Conservation (phyloP, 805 yeast species). For the Scheffersomyces coipomensis region DNA sequence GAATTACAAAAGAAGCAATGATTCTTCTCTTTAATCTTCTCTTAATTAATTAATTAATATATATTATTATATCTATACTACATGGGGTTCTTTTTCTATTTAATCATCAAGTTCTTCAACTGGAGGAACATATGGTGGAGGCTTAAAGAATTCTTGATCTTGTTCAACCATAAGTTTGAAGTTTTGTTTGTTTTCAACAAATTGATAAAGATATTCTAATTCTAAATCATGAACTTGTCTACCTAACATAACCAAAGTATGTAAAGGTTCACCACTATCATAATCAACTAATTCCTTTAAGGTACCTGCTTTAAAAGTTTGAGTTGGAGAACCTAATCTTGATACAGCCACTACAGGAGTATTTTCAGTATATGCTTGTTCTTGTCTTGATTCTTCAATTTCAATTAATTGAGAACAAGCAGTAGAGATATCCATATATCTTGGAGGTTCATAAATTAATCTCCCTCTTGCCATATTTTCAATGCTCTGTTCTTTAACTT, state of each 20-base stretch:
- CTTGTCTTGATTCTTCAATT: conserved; percentile 74
- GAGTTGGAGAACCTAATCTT: conserved; percentile 84
- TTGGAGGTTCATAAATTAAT: conserved; percentile 91
- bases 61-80: too few species aligned
- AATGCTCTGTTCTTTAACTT: conserved; percentile 94
- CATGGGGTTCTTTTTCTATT: neutral
- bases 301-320: conserved; percentile 81
- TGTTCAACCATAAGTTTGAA: conserved; percentile 46
- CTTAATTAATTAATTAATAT: too few species aligned
- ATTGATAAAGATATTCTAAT: conserved; percentile 77
- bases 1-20: conserved; percentile 11
- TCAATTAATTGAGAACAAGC: conserved; percentile 88
- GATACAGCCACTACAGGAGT: conserved; percentile 95
- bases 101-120: conserved; percentile 20
- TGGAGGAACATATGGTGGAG: conserved; percentile 62
- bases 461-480: conserved; percentile 94
- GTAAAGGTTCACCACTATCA: conserved; percentile 93
- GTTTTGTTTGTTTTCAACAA: conserved; percentile 58
- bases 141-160: conserved; percentile 72
- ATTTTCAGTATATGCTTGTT: conserved; percentile 75
- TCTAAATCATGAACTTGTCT: conserved; percentile 94
- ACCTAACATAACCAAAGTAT: conserved; percentile 86
- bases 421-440: conserved; percentile 90
- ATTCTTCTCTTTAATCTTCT: too few species aligned
- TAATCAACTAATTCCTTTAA: conserved; percentile 72